Evolutionary conservation across 2,329 filamentous ascomycete species (phyloP).

Genomic region (Aspergillus puulaauensis): DNA sequence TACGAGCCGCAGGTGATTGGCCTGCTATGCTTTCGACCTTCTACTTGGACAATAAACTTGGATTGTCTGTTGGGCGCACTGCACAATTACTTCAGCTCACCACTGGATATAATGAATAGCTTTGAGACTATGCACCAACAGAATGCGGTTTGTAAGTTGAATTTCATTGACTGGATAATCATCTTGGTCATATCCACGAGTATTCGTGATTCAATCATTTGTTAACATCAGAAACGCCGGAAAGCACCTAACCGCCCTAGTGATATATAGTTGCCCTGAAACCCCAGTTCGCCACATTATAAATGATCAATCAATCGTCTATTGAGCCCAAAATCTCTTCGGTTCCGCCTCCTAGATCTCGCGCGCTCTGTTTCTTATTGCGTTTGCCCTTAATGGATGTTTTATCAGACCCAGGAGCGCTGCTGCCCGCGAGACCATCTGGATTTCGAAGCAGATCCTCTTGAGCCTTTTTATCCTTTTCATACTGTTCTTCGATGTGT

Average conservation of each 20-base stretch:
- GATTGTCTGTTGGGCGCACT: not conserved
- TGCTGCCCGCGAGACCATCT: slow-evolving; percentile 30
- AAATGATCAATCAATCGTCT: slow-evolving; percentile 29
- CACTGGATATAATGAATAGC: not conserved
- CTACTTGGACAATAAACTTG: not conserved
- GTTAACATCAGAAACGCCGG: slow-evolving; percentile 7
- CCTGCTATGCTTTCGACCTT: not conserved
- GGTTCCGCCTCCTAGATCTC: slow-evolving; percentile 33
- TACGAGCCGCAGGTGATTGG: slow-evolving; percentile 38
- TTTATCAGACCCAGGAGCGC: slow-evolving; percentile 31
- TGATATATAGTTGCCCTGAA: not conserved
- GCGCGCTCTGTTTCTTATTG: slow-evolving; percentile 28
- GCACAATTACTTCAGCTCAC: not conserved
- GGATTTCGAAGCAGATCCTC: slow-evolving; percentile 45
- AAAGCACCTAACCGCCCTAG: slow-evolving; percentile 7
- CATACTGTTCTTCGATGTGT: slow-evolving; percentile 47
- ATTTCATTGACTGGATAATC: not conserved
- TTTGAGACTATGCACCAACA: not conserved
- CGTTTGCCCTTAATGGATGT: slow-evolving; percentile 30
- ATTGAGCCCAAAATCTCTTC: slow-evolving; percentile 43
- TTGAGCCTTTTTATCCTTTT: slow-evolving; percentile 45
- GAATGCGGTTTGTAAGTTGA: not conserved
- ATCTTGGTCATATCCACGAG: not conserved
- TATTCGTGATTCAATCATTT: not conserved
- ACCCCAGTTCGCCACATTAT: not conserved